Percentiles rank a stretch among this genome's conserved stretches.
Conservation (phyloP, 31 red algal species). For the Asparagopsis taxiformis region DNA sequence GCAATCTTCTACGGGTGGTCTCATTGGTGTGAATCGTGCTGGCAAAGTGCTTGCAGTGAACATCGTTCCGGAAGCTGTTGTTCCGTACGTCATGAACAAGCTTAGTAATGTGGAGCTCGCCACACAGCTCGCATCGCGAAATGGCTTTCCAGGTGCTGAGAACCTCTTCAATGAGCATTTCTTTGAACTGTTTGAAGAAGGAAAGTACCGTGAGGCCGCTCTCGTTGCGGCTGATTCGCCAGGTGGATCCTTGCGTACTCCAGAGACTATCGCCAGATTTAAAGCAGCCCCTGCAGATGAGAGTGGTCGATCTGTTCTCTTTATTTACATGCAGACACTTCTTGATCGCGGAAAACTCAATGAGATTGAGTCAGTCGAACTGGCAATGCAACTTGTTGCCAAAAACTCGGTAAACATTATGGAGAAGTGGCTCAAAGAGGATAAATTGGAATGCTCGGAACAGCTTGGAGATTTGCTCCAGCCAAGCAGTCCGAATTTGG, state of each 20-base stretch:
- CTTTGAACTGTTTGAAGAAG: constrained; percentile 83
- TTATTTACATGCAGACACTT: constrained; percentile 96
- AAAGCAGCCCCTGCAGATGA: constrained; percentile 80
- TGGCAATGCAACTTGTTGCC: constrained; percentile 75
- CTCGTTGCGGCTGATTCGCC: constrained; percentile 98
- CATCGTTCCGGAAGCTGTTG: constrained; percentile 75
- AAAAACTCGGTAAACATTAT: constrained; percentile 81
- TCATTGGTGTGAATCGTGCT: constrained; percentile 88
- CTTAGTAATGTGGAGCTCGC: constrained; percentile 92
- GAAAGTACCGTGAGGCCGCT: constrained; percentile 92
- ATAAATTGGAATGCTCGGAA: constrained; percentile 93
- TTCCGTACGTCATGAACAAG: constrained; percentile 92
- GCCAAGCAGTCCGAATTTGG: constrained; percentile 78
- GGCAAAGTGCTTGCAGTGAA: constrained; percentile 86
- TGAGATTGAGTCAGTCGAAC: constrained; percentile 90
- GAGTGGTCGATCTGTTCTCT: constrained; percentile 73
- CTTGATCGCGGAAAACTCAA: constrained; percentile 93
- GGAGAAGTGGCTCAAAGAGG: constrained; percentile 98
- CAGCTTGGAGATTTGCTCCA: constrained; percentile 95
- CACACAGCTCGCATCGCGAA: constrained; percentile 83
- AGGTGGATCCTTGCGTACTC: constrained; percentile 89
- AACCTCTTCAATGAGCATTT: constrained; percentile 93
- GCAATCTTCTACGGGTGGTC: constrained; percentile 74
- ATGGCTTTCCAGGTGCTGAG: constrained; percentile 95
- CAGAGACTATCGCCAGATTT: constrained; percentile 92